Evolutionary conservation across 306 rosid species (phyloP).

Genomic region (apple (Malus domestica)): DNA sequence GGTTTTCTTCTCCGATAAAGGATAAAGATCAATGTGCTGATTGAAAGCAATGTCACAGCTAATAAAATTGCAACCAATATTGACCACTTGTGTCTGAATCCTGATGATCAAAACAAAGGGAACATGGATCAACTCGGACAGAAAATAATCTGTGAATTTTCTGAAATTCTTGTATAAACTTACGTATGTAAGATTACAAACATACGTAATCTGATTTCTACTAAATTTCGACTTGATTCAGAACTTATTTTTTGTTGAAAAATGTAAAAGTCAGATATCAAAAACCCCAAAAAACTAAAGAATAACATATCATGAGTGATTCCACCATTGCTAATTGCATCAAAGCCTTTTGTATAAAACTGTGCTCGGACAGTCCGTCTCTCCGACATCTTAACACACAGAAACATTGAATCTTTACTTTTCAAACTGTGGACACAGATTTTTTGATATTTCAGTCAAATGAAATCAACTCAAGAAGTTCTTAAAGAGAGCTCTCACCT

Average conservation of each 20-base stretch:
- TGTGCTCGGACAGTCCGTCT: too few relatives aligned
- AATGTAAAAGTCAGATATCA: too few relatives aligned
- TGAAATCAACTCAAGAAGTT: background rate
- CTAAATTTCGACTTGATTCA: background rate
- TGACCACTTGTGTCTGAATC: constrained; percentile 22
- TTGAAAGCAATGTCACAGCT: constrained; percentile 39
- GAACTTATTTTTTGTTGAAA: too few relatives aligned
- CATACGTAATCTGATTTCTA: background rate
- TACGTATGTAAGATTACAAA: too few relatives aligned
- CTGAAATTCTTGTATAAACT: background rate
- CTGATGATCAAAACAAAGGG: constrained; percentile 28
- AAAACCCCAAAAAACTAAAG: too few relatives aligned
- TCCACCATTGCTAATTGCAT: too few relatives aligned
- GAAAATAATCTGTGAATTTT: background rate
- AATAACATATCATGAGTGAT: too few relatives aligned
- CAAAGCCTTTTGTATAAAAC: too few relatives aligned
- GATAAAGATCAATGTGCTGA: constrained; percentile 27
- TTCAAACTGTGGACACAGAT: background rate
- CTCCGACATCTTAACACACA: too few relatives aligned
- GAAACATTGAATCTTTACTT: background rate
- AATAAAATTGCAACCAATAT: constrained; percentile 28
- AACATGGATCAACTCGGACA: constrained; percentile 6
- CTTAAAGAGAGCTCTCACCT: constrained; percentile 29
- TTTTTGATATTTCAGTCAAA: background rate
- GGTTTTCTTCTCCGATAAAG: constrained; percentile 30